Evolutionary conservation across 1,139 yeast genomes (phyloP).

Genomic region (Yamadazyma diddensiae): DNA sequence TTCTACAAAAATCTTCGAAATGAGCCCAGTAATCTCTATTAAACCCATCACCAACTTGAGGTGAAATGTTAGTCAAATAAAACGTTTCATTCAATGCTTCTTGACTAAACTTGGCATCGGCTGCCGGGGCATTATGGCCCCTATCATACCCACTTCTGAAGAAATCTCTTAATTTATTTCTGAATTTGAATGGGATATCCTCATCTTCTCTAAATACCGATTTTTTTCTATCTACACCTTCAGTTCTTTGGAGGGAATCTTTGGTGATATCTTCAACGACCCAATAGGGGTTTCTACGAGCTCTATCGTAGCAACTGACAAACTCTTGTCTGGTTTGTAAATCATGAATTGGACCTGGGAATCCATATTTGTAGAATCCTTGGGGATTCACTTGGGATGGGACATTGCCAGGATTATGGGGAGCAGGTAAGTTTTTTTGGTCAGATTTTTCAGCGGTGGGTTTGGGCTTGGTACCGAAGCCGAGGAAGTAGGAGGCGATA

Average conservation of each 20-base stretch:
- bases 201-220: constrained; percentile 88
- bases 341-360: constrained; percentile 93
- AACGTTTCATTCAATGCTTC: constrained; percentile 94
- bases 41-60: constrained; percentile 97
- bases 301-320: constrained; percentile 82
- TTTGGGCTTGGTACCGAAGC: constrained; percentile 19
- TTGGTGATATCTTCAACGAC: constrained; percentile 85
- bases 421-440: constrained; percentile 16
- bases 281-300: constrained; percentile 86
- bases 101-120: constrained; percentile 89
- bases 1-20: constrained; percentile 83
- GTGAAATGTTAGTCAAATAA: constrained; percentile 83
- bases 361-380: constrained; percentile 83
- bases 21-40: constrained; percentile 98
- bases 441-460: constrained; percentile 11
- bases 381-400: constrained; percentile 55
- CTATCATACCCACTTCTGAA: constrained; percentile 95
- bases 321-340: constrained; percentile 70
- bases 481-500: constrained; percentile 44
- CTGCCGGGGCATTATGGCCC: constrained; percentile 98
- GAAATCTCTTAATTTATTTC: constrained; percentile 77
- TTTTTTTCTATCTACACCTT: constrained; percentile 69
- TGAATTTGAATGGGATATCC: constrained; percentile 68
- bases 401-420: constrained; percentile 13
- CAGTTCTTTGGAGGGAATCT: constrained; percentile 51